Percentiles rank a stretch among this genome's conserved stretches.
Conservation (phyloP, 345 rosid genomes). For the Erucastrum elatum region DNA sequence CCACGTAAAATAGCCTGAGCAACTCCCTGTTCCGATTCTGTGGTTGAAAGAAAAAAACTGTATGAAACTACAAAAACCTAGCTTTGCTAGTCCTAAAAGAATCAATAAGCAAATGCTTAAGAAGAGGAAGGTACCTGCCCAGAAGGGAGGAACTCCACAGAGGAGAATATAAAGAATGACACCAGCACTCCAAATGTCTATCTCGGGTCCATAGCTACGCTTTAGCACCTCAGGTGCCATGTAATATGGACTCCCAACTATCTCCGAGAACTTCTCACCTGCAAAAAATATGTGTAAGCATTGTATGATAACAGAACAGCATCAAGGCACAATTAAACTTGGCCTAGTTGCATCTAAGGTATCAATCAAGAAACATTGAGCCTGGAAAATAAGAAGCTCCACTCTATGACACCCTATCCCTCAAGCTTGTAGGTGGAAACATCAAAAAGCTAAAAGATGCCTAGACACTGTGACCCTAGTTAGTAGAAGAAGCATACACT, state of each 20-base stretch:
- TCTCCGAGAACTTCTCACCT: constrained; percentile 97
- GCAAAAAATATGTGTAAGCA: constrained; percentile 9
- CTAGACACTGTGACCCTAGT: neutral
- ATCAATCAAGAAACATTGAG: constrained; percentile 18
- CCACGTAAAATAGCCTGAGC: constrained; percentile 99
- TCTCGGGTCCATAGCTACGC: constrained; percentile 94
- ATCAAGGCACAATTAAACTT: neutral
- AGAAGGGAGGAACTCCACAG: constrained; percentile 99
- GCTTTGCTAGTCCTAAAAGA: neutral
- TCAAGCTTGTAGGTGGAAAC: neutral
- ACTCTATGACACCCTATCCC: neutral
- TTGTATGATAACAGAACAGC: neutral
- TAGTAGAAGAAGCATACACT: neutral
- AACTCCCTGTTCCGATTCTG: constrained; percentile 99
- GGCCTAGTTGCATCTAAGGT: neutral
- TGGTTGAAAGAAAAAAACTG: constrained; percentile 10
- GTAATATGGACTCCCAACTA: constrained; percentile 99
- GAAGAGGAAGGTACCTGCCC: constrained; percentile 71
- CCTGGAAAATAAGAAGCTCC: neutral
- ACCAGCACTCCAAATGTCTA: constrained; percentile 99
- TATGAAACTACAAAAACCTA: neutral
- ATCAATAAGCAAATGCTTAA: neutral
- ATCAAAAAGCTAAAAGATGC: neutral
- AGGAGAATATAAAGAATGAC: constrained; percentile 91
- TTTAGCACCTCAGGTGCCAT: constrained; percentile 99